Percentiles rank a stretch among this genome's conserved stretches.
Evolutionary conservation across 2,329 filamentous ascomycete genomes (phyloP).

Genomic region (Fusarium circinatum): DNA sequence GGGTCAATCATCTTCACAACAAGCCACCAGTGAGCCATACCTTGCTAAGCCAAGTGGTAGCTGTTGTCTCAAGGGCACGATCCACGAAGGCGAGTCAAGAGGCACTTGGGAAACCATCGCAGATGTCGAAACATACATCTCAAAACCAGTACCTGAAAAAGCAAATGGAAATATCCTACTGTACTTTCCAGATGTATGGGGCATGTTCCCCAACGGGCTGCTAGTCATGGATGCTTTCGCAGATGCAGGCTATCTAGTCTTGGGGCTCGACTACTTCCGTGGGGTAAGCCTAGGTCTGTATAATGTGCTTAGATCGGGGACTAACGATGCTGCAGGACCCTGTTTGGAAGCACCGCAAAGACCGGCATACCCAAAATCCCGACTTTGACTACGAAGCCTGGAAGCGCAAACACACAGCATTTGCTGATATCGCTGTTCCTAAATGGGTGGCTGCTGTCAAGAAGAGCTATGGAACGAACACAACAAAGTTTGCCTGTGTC

Average conservation of each 20-base stretch:
- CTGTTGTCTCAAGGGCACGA: conserved; percentile 1
- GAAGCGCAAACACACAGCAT: neutral
- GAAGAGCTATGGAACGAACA: neutral
- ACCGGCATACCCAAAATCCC: neutral
- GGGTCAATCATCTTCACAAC: neutral
- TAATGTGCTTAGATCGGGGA: neutral
- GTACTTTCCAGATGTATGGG: conserved; percentile 11
- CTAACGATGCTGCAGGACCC: neutral
- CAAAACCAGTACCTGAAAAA: neutral
- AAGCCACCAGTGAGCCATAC: neutral
- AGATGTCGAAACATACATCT: conserved; percentile 2
- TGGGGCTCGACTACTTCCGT: conserved; percentile 8
- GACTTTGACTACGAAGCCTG: conserved; percentile 5
- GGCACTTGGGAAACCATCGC: neutral
- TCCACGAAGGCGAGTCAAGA: neutral
- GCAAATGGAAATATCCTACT: conserved; percentile 1
- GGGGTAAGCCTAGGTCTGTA: neutral
- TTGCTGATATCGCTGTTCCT: neutral
- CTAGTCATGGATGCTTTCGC: conserved; percentile 8
- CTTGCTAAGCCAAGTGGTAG: neutral
- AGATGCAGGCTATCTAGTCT: conserved; percentile 1
- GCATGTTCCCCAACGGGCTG: conserved; percentile 6
- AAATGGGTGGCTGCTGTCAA: neutral
- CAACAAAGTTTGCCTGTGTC: neutral
- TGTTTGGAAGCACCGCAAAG: conserved; percentile 6